Percentiles rank a stretch among this genome's conserved stretches.
Conservation (phyloP, 768 basidiomycete species). For the Hydnum rufescens region DNA sequence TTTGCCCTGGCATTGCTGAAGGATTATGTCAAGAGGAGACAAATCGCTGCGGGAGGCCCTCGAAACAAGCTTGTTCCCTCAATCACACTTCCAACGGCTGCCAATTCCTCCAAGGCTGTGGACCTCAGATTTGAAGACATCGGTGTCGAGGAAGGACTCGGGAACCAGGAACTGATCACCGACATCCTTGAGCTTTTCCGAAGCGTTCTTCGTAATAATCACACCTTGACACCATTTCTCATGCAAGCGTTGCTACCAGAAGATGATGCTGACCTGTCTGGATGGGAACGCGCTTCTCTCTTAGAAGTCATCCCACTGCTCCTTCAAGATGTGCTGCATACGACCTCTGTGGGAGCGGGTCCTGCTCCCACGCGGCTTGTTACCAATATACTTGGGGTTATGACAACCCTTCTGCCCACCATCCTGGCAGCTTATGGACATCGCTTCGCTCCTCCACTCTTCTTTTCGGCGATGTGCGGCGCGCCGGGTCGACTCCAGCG, state of each 20-base stretch:
- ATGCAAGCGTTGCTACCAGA: constrained; percentile 47
- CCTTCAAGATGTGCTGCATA: constrained; percentile 52
- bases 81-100: background rate
- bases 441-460: constrained; percentile 63
- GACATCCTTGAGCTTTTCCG: constrained; percentile 64
- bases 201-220: constrained; percentile 48
- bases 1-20: constrained; percentile 62
- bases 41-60: constrained; percentile 1
- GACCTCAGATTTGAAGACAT: constrained; percentile 39
- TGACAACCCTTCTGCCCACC: constrained; percentile 59
- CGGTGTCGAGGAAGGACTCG: constrained; percentile 47
- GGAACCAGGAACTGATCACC: constrained; percentile 45
- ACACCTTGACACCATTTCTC: constrained; percentile 39
- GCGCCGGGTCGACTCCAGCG: constrained; percentile 36
- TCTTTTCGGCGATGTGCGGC: constrained; percentile 41
- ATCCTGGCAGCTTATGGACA: constrained; percentile 74
- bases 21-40: constrained; percentile 36
- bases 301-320: constrained; percentile 67
- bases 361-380: constrained; percentile 42
- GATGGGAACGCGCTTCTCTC: constrained; percentile 21
- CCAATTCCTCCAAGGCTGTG: background rate
- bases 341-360: constrained; percentile 15
- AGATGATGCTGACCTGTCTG: constrained; percentile 26
- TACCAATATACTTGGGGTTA: constrained; percentile 63
- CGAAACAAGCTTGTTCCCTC: background rate